Conservation (phyloP, 208 protist genomes). For the Acanthamoeba healyi region DNA sequence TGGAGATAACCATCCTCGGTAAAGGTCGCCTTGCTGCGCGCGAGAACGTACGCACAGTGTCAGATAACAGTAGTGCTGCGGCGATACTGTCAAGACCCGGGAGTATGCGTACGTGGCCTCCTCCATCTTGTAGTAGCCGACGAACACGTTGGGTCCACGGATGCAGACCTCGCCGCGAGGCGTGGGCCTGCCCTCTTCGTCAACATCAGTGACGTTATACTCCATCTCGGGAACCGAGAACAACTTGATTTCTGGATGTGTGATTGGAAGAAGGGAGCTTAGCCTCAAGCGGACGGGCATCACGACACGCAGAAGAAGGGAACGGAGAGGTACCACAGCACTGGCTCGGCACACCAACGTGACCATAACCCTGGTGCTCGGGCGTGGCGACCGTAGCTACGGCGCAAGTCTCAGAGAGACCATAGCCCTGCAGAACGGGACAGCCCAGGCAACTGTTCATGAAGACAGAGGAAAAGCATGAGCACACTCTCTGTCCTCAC, state of each 20-base stretch:
- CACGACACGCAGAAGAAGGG: too few relatives aligned
- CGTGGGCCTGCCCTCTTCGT: conserved; percentile 7
- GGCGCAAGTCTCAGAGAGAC: conserved; percentile 44
- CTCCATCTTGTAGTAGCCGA: conserved; percentile 90
- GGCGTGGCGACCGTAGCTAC: conserved; percentile 3
- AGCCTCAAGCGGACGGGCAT: too few relatives aligned
- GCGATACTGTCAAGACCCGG: too few relatives aligned
- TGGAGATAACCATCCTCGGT: conserved; percentile 91
- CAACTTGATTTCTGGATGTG: conserved; percentile 92
- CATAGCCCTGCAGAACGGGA: conserved; percentile 79
- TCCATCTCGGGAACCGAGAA: conserved; percentile 91
- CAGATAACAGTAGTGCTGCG: neutral
- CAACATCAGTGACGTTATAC: conserved; percentile 24
- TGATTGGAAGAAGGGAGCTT: too few relatives aligned
- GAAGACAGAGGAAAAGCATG: neutral
- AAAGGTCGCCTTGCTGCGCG: neutral
- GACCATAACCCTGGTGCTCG: conserved; percentile 91
- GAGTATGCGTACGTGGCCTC: conserved; percentile 82
- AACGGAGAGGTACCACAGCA: neutral
- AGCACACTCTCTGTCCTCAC: neutral
- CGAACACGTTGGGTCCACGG: conserved; percentile 88
- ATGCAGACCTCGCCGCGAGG: conserved; percentile 88
- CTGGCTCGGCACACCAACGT: conserved; percentile 89
- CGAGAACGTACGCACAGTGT: neutral
- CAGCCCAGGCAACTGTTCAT: conserved; percentile 74